Evolutionary conservation across 805 yeast species (phyloP).

Genomic region (Groenewaldozyma tartarivorans): DNA sequence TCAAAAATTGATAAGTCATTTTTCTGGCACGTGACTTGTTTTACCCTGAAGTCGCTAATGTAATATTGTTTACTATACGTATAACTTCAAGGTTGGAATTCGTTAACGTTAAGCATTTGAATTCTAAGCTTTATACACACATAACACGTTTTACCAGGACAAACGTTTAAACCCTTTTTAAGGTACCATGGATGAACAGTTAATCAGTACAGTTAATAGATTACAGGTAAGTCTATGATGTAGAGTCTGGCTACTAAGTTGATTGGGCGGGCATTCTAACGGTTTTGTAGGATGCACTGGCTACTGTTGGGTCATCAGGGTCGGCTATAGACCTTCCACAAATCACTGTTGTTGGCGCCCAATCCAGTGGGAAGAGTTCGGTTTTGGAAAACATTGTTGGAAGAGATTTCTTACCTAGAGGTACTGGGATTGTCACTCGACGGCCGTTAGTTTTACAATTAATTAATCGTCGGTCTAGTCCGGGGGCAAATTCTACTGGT

Average conservation of each 20-base stretch:
- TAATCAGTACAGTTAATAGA: constrained; percentile 79
- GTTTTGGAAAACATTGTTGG: constrained; percentile 88
- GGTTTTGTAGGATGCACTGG: constrained; percentile 71
- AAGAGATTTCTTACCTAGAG: constrained; percentile 83
- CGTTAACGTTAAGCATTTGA: no score
- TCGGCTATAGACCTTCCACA: constrained; percentile 92
- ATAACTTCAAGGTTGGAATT: no score
- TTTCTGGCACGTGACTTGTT: no score
- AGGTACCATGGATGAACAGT: constrained; percentile 69
- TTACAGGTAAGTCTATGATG: constrained; percentile 35
- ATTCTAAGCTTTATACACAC: no score
- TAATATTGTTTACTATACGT: no score
- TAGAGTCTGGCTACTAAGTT: no score
- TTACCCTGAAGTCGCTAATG: no score
- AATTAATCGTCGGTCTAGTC: constrained; percentile 36
- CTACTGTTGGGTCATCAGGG: constrained; percentile 87
- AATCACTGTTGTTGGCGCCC: constrained; percentile 92
- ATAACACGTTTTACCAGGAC: no score
- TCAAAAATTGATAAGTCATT: no score
- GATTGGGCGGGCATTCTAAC: no score
- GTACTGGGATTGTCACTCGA: constrained; percentile 87
- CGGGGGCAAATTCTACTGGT: background rate
- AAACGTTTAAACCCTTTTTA: no score
- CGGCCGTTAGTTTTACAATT: constrained; percentile 78
- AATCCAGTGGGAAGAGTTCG: constrained; percentile 81